phyloP scores from a whole-genome alignment of 805 yeast genomes.

The Maudiozyma turicensis region DNA sequence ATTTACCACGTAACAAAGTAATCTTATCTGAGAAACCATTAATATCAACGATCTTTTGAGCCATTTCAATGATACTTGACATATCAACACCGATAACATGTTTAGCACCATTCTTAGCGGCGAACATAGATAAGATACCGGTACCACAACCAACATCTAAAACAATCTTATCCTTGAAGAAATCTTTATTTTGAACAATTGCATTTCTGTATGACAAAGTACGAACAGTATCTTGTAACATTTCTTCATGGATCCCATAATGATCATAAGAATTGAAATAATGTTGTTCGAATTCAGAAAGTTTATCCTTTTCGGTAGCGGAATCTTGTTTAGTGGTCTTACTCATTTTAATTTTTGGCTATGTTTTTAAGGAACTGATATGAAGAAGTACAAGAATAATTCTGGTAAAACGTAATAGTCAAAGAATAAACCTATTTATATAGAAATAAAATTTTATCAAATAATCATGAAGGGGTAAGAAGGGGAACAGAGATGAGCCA shows the following conservation, averaged over 20 bases:
- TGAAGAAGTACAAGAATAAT: neutral
- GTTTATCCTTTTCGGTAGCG: slow-evolving; percentile 57
- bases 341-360: slow-evolving; percentile 8
- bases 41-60: slow-evolving; percentile 72
- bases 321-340: slow-evolving; percentile 29
- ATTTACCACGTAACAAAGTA: slow-evolving; percentile 81
- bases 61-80: slow-evolving; percentile 94
- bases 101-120: slow-evolving; percentile 97
- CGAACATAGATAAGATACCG: slow-evolving; percentile 95
- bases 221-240: slow-evolving; percentile 92
- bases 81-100: slow-evolving; percentile 96
- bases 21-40: slow-evolving; percentile 83
- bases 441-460: no score
- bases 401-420: no score
- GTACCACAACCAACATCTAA: slow-evolving; percentile 99
- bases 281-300: slow-evolving; percentile 77
- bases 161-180: slow-evolving; percentile 88
- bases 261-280: slow-evolving; percentile 94
- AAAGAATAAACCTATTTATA: no score
- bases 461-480: no score
- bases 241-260: slow-evolving; percentile 96
- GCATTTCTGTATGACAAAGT: slow-evolving; percentile 89
- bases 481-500: no score
- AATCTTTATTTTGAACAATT: slow-evolving; percentile 76
- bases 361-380: no score